Conservation (phyloP, 2,329 filamentous ascomycete genomes). For the Zymoseptoria crescenta region DNA sequence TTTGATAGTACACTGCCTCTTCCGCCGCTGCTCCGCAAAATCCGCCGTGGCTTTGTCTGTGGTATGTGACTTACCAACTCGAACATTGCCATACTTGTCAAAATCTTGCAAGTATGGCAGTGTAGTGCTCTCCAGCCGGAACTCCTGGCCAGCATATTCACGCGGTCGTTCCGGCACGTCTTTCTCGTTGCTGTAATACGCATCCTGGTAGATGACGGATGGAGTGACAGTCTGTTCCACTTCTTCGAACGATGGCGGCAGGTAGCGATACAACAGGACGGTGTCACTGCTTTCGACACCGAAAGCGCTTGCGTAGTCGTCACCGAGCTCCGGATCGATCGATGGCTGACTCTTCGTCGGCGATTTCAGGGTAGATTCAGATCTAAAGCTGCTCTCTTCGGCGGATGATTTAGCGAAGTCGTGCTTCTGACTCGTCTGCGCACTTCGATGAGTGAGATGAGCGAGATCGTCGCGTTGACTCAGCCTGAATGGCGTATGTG, state of each 20-base stretch:
- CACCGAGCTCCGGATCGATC: neutral
- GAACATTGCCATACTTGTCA: constrained; percentile 38
- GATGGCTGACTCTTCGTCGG: constrained; percentile 1
- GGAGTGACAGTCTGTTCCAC: constrained; percentile 54
- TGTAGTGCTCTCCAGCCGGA: constrained; percentile 65
- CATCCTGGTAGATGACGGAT: constrained; percentile 70
- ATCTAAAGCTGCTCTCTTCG: neutral
- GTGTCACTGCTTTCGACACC: constrained; percentile 7
- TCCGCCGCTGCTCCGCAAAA: constrained; percentile 44
- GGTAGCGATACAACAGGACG: constrained; percentile 30
- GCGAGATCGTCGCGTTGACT: constrained; percentile 51
- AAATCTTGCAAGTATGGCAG: constrained; percentile 76
- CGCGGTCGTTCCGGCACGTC: constrained; percentile 71
- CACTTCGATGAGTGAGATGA: constrained; percentile 8
- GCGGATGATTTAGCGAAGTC: neutral
- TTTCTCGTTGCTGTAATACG: constrained; percentile 73
- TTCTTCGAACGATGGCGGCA: constrained; percentile 39
- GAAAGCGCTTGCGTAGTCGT: constrained; percentile 22
- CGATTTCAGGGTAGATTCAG: constrained; percentile 2
- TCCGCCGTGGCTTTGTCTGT: constrained; percentile 48
- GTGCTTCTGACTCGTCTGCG: constrained; percentile 6
- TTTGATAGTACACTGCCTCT: constrained; percentile 52
- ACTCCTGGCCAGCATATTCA: constrained; percentile 84
- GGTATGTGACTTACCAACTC: constrained; percentile 49
- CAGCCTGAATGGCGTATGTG: constrained; percentile 53